phyloP scores from a whole-genome alignment of 106 monocot genomes.

The Acorus calamus region DNA sequence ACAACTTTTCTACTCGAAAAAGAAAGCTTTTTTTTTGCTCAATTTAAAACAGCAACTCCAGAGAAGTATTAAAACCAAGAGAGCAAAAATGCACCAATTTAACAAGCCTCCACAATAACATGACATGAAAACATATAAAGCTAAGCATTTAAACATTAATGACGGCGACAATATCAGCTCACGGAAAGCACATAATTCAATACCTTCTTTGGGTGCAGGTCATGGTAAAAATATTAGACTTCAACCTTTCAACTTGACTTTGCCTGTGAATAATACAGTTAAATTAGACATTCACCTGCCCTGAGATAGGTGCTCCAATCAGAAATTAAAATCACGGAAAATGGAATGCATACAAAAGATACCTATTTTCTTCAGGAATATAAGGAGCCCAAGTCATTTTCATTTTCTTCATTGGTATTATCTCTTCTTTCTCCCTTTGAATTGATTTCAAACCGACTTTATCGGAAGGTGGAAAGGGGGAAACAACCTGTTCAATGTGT shows the following conservation, averaged over 20 bases:
- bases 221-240: conserved; percentile 84
- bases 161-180: too few species aligned
- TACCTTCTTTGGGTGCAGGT: conserved; percentile 89
- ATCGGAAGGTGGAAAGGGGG: conserved; percentile 92
- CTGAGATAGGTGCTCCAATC: neutral
- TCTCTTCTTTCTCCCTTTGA: conserved; percentile 85
- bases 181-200: neutral
- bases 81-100: too few species aligned
- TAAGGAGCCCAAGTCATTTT: conserved; percentile 98
- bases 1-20: too few species aligned
- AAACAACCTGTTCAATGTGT: conserved; percentile 47
- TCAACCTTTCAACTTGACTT: conserved; percentile 60
- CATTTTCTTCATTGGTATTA: conserved; percentile 95
- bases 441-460: conserved; percentile 91
- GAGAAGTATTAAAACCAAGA: too few species aligned
- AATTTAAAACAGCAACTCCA: too few species aligned
- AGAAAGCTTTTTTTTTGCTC: too few species aligned
- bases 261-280: conserved; percentile 20
- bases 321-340: neutral
- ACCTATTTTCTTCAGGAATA: conserved; percentile 81
- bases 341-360: neutral
- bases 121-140: too few species aligned
- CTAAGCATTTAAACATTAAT: too few species aligned
- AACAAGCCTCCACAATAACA: too few species aligned
- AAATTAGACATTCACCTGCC: too few species aligned